Base-by-base conservation (phyloP, 768 basidiomycete species). In the Phlebiopsis flavidoalba region DNA sequence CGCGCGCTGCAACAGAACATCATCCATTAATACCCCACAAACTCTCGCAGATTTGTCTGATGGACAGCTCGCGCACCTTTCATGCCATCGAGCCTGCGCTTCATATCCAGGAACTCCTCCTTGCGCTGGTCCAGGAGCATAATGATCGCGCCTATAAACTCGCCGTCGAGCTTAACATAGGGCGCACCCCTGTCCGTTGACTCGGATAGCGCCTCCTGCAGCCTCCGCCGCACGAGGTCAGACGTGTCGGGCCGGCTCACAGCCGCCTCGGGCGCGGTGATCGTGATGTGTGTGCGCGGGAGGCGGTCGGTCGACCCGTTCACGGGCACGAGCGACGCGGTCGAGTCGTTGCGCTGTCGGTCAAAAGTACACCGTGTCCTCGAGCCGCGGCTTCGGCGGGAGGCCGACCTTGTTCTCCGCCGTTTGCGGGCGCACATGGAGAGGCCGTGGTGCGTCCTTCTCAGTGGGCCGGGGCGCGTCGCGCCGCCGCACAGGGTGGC, bases 21-120 rank as follows among this genome's bases (percentile, higher is more conserved):
- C 37, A 8, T 57, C 37, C 52, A 56, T 50, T 40, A 56, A 46
- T 6, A 53, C 45, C 40, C 31, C 55, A 14, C 40, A 43, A 43
- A 43, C 17, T 12, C 40, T 43, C 26, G 26, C 26, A 31, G 26
- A 31, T 31, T 31, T 31, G 26, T 31, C 17, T 43, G 40, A 43
- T 43, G 40, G 26, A 31, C 26, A 6, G 40, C 31, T 2, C 24
- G 8, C 33, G n/a, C 64, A 96, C 96, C 84, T 95, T n/a, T 93
- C 71, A 91, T 85, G 10, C 89, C 88, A 70, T 95, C 92, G 62
- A 96, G 83, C 72, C 85, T 91, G 58, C 74, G 79, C 70, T 88
- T 93, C 67, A 97, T 75, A 50, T 84, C 81, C 36, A 72, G 63
- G 62, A 82, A 81, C 59, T 88, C 87, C 24, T 78, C 76, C 68